phyloP scores from a whole-genome alignment of 2,329 filamentous ascomycete genomes.

The Penicillium hesseltinei region DNA sequence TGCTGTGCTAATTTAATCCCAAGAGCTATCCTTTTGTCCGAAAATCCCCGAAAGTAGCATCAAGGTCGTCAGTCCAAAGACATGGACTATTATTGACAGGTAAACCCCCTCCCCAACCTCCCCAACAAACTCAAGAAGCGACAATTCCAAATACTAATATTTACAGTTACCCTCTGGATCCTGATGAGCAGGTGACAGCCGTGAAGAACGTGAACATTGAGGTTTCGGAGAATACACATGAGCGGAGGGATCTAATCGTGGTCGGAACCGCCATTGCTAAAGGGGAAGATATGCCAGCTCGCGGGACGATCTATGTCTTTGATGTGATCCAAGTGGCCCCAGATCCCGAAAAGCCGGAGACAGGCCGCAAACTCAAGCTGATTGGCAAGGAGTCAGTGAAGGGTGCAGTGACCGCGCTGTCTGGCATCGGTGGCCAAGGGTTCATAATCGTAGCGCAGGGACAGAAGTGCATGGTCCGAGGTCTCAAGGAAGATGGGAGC shows the following conservation, averaged over 20 bases:
- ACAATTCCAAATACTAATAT: background rate
- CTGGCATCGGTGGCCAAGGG: conserved; percentile 79
- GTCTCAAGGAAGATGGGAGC: conserved; percentile 90
- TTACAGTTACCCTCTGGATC: conserved; percentile 62
- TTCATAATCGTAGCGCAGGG: conserved; percentile 89
- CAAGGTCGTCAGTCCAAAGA: conserved; percentile 74
- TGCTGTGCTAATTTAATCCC: conserved; percentile 9
- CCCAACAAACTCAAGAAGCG: background rate
- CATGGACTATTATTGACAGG: conserved; percentile 75
- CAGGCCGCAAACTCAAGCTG: conserved; percentile 78
- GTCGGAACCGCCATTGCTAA: conserved; percentile 83
- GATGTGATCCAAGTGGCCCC: conserved; percentile 91
- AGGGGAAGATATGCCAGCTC: conserved; percentile 84
- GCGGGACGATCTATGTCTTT: conserved; percentile 84
- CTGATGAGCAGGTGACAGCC: conserved; percentile 74
- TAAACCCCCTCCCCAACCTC: conserved; percentile 21
- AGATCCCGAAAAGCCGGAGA: conserved; percentile 80
- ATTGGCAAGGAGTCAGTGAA: conserved; percentile 88
- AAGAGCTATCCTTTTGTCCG: conserved; percentile 60
- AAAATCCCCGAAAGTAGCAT: conserved; percentile 69
- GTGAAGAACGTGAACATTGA: conserved; percentile 83
- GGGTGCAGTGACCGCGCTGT: conserved; percentile 83
- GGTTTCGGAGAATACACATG: conserved; percentile 84
- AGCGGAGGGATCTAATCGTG: conserved; percentile 75
- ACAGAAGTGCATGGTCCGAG: conserved; percentile 95